phyloP scores from a whole-genome alignment of 495 filamentous ascomycete genomes.

The Penicillium cosmopolitanum region DNA sequence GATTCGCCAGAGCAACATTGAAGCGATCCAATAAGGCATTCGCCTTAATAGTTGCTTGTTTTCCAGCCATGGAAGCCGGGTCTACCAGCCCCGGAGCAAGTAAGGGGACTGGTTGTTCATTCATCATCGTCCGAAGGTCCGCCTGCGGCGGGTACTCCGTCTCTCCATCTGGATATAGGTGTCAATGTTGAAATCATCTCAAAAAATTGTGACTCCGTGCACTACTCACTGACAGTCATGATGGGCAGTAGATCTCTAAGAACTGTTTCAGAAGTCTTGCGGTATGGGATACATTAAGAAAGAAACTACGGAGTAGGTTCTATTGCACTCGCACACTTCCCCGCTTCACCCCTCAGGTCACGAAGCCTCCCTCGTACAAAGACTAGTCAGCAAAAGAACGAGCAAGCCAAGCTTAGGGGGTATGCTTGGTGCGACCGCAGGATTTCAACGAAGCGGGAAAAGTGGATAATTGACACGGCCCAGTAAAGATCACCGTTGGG shows the following conservation, averaged over 20 bases:
- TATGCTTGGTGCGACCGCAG: neutral
- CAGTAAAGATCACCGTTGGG: no score
- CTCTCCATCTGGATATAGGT: neutral
- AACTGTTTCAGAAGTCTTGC: neutral
- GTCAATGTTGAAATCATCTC: no score
- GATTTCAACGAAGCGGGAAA: neutral
- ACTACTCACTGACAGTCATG: neutral
- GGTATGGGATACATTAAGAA: no score
- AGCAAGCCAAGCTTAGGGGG: neutral
- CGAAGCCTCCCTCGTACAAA: neutral
- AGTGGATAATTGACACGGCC: no score
- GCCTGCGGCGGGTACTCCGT: constrained; percentile 19
- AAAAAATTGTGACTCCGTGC: neutral
- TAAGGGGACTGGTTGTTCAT: constrained; percentile 20
- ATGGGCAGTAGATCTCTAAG: neutral
- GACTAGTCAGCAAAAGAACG: neutral
- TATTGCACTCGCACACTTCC: neutral
- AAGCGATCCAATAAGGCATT: constrained; percentile 10
- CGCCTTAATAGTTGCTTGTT: constrained; percentile 20
- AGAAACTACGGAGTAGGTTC: no score
- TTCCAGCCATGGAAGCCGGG: constrained; percentile 15
- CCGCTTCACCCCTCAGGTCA: neutral
- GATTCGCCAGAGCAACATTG: constrained; percentile 20
- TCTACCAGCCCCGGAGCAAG: constrained; percentile 20
- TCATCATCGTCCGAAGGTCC: constrained; percentile 29